These are phyloP conservation scores for Rhynchospora tenuis DNA, from an alignment of 176 grass and related monocot genomes.

Conservation along the genomic window DNA sequence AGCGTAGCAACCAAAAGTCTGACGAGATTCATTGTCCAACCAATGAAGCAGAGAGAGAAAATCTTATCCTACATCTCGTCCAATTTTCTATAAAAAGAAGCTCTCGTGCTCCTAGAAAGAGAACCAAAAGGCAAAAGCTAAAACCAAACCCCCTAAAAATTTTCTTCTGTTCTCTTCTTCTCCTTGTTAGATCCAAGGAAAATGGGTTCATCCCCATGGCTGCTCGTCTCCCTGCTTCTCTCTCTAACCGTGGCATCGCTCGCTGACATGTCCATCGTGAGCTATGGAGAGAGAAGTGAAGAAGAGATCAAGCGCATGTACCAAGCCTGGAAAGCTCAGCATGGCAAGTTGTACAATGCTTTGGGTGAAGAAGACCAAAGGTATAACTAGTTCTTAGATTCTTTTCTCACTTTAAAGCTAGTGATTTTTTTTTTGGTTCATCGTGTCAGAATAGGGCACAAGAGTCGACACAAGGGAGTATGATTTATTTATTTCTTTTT, in stretches of 20 bases:
- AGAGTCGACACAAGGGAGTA: background rate
- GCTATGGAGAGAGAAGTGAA: slow-evolving; percentile 67
- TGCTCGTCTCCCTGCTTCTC: slow-evolving; percentile 25
- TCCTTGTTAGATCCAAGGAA: background rate
- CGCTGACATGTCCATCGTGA: slow-evolving; percentile 59
- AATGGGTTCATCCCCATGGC: slow-evolving; percentile 36
- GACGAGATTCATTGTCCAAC: background rate
- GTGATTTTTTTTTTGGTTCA: background rate
- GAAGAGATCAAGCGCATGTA: slow-evolving; percentile 59
- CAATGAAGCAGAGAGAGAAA: slow-evolving; percentile 13
- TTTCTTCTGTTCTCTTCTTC: background rate
- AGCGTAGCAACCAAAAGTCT: background rate
- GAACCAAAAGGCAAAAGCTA: background rate
- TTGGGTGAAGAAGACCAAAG: slow-evolving; percentile 50
- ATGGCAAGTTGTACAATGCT: slow-evolving; percentile 44
- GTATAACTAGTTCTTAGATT: background rate
- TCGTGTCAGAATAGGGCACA: background rate
- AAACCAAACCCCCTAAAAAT: background rate
- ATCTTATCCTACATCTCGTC: slow-evolving; percentile 11
- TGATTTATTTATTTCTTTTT: background rate
- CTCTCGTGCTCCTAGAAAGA: background rate
- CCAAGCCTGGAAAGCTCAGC: slow-evolving; percentile 45
- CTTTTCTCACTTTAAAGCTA: background rate
- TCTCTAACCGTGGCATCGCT: slow-evolving; percentile 11
- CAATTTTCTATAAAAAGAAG: slow-evolving; percentile 58